These are phyloP conservation scores for Penicillium waksmanii DNA, from an alignment of 495 filamentous ascomycete species.

Conservation along the genomic window DNA sequence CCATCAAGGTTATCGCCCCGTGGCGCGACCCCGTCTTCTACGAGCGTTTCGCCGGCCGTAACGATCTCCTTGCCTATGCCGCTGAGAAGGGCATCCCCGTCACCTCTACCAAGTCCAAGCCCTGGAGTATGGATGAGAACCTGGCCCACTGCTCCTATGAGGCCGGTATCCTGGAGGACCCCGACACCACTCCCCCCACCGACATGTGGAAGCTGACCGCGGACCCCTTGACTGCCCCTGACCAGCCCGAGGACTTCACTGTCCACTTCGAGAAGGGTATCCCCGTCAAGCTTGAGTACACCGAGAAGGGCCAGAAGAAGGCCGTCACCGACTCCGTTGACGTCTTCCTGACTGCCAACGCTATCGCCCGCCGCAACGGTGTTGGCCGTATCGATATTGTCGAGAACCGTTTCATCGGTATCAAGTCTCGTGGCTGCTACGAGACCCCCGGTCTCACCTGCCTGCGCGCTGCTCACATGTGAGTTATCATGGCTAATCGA, in stretches of 20 bases:
- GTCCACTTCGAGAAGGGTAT: constrained; percentile 85
- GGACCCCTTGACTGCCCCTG: constrained; percentile 75
- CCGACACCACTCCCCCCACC: constrained; percentile 61
- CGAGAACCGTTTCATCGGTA: constrained; percentile 84
- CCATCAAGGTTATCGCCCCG: constrained; percentile 85
- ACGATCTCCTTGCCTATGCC: constrained; percentile 89
- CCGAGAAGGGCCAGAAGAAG: constrained; percentile 55
- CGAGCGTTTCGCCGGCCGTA: constrained; percentile 78
- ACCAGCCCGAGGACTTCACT: constrained; percentile 76
- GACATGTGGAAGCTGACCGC: constrained; percentile 87
- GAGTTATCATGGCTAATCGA: constrained; percentile 11
- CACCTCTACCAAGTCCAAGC: constrained; percentile 82
- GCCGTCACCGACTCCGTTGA: constrained; percentile 74
- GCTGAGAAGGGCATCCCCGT: constrained; percentile 78
- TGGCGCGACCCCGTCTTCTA: constrained; percentile 88
- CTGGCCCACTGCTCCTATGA: constrained; percentile 91
- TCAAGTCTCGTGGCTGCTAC: constrained; percentile 92
- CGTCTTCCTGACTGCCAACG: constrained; percentile 78
- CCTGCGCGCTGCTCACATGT: constrained; percentile 74
- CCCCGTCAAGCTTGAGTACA: constrained; percentile 69
- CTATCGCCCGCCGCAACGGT: constrained; percentile 75
- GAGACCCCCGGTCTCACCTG: constrained; percentile 77
- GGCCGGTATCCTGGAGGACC: constrained; percentile 66
- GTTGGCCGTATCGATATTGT: constrained; percentile 92
- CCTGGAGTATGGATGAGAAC: constrained; percentile 85